These are phyloP conservation scores for Paraglomus brasilianum DNA, from an alignment of 192 early-diverging fungal species.

Conservation along the genomic window DNA sequence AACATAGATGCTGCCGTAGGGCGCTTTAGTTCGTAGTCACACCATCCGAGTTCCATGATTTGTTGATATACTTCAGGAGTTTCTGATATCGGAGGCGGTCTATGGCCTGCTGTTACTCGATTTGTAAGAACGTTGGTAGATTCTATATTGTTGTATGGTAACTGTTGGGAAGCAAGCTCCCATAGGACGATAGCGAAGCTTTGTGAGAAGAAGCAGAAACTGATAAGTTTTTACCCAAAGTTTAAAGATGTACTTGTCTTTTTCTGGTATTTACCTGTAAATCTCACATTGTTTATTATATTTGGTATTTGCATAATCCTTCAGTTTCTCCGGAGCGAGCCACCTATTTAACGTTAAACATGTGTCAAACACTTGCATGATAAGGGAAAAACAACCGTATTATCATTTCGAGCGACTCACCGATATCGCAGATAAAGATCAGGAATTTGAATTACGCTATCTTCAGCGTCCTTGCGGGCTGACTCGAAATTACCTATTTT, in stretches of 20 bases:
- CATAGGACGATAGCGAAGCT: neutral
- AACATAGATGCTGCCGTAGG: conserved; percentile 1
- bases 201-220: too few species aligned
- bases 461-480: neutral
- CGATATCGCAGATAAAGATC: neutral
- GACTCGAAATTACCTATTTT: conserved; percentile 12
- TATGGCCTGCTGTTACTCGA: neutral
- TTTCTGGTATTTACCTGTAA: too few species aligned
- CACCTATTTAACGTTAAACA: neutral
- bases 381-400: neutral
- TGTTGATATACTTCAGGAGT: neutral
- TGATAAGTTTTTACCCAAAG: neutral
- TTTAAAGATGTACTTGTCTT: too few species aligned
- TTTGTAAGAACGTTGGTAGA: neutral
- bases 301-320: neutral
- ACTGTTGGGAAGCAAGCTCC: conserved; percentile 3
- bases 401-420: neutral
- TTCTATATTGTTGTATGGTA: neutral
- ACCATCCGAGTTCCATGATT: neutral
- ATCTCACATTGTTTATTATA: conserved; percentile 21
- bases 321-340: conserved; percentile 11
- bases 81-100: neutral
- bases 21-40: neutral
- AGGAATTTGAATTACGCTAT: neutral
- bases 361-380: neutral